Base-by-base conservation (phyloP, 2,329 filamentous ascomycete genomes). In the Fusarium floridanum region DNA sequence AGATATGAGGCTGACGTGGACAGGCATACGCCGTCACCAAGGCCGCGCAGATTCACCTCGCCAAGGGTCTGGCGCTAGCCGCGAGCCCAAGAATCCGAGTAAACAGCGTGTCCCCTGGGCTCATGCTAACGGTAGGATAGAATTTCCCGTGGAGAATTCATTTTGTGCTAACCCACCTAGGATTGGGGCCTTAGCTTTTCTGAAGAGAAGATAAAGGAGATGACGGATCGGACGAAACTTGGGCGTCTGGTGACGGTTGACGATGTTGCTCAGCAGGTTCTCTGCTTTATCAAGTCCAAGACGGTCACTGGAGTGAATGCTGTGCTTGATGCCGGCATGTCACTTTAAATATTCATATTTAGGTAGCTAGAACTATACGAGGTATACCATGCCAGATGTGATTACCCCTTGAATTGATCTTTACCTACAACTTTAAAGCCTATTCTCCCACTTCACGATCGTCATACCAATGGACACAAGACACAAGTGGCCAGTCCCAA, bases 1-100 rank as follows among this genome's bases (percentile, higher is more conserved):
- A 12, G 12, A n/a, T 10, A 53, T 9, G 6, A 24, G 16, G 50
- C 34, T 66, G 17, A 66, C 34, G 11, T 48, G 6, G 7, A 0
- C 56, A 88, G 91, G 90, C 94, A 5, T 97, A 97, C 78, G 87
- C 91, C 0, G 92, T 95, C 20, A 93, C 93, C 41, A 97, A 97
- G 81, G 89, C 94, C 1, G 94, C 94, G 12, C 90, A 92, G 67
- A 83, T 91, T 41, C 90, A 91, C 77, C 84, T 92, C 5, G 84
- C 86, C 17, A 90, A 89, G 74, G 85, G 84, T 10, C 82, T 91
- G 36, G 89, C 89, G 1, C 78, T 84, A 6, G 87, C 88, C 67
- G 86, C 86, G 12, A 86, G 85, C 1, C 89, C 89, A 0, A 85
- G 85, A 50, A 88, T 92, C 24, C 80, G 89, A n/a, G 89, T 91